These are phyloP conservation scores for Colletotrichum gloeosporioides DNA, from an alignment of 2,329 filamentous ascomycete genomes.

Conservation along the genomic window DNA sequence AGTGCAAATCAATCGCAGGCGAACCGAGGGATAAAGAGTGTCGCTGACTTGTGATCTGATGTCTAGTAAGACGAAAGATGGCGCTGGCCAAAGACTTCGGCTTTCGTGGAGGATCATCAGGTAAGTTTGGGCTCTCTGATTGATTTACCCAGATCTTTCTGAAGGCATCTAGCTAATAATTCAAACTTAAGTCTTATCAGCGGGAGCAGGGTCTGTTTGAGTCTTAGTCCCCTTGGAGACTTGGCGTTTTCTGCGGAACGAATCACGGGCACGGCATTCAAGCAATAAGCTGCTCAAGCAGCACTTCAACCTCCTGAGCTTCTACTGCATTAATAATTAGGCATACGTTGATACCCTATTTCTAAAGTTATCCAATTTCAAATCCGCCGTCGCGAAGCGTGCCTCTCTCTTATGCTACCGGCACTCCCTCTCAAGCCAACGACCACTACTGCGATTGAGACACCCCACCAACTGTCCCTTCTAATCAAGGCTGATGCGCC, in stretches of 20 bases:
- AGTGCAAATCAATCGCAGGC: background rate
- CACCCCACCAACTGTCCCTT: too few species aligned
- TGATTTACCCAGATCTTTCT: background rate
- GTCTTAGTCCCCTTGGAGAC: background rate
- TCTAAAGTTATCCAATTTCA: too few species aligned
- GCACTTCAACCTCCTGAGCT: too few species aligned
- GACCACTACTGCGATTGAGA: too few species aligned
- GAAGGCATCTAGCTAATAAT: background rate
- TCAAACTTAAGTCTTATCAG: background rate
- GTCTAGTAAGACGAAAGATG: background rate
- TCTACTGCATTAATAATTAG: too few species aligned
- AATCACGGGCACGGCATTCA: background rate
- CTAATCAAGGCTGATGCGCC: too few species aligned
- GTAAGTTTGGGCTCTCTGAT: background rate
- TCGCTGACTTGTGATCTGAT: background rate
- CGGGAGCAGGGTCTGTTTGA: background rate
- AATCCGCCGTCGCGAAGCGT: too few species aligned
- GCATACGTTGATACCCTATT: too few species aligned
- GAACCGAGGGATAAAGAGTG: rapidly evolving
- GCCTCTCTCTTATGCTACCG: too few species aligned
- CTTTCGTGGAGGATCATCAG: background rate
- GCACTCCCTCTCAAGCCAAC: too few species aligned
- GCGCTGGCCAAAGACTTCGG: background rate
- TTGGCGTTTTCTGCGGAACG: background rate
- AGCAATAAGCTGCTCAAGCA: too few species aligned